Conservation (phyloP, 2,329 filamentous ascomycete genomes). For the Hypomyces rosellus region DNA sequence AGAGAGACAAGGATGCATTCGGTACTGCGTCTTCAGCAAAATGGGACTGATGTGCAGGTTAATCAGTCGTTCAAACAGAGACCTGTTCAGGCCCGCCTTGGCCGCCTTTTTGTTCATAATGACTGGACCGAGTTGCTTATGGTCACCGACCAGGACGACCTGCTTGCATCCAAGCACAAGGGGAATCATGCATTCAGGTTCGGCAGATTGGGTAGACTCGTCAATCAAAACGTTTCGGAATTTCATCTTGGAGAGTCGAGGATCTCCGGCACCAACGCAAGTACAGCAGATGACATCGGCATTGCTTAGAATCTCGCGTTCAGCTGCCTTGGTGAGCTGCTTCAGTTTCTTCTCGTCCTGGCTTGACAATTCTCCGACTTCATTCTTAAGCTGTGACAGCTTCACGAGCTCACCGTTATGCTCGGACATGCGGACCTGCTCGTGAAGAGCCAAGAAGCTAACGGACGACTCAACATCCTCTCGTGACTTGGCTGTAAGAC, state of each 20-base stretch:
- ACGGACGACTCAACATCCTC: constrained; percentile 99
- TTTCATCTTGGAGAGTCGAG: constrained; percentile 91
- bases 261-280: constrained; percentile 94
- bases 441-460: constrained; percentile 87
- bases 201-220: constrained; percentile 95
- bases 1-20: constrained; percentile 96
- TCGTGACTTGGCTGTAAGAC: constrained; percentile 95
- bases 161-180: constrained; percentile 97
- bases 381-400: constrained; percentile 85
- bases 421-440: constrained; percentile 96
- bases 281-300: constrained; percentile 99
- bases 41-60: constrained; percentile 87
- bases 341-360: constrained; percentile 99
- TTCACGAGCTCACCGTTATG: constrained; percentile 91
- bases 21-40: constrained; percentile 92
- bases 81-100: constrained; percentile 95
- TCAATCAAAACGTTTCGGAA: constrained; percentile 98
- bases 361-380: constrained; percentile 84
- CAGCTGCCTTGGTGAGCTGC: constrained; percentile 85
- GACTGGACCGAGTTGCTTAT: constrained; percentile 94
- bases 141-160: constrained; percentile 95
- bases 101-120: constrained; percentile 99
- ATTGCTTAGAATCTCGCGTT: constrained; percentile 89
- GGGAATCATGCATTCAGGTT: constrained; percentile 98
- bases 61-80: constrained; percentile 94